These are phyloP conservation scores for Ceratobasidium sp. DNA, from an alignment of 1,284 basidiomycete genomes.

Conservation along the genomic window DNA sequence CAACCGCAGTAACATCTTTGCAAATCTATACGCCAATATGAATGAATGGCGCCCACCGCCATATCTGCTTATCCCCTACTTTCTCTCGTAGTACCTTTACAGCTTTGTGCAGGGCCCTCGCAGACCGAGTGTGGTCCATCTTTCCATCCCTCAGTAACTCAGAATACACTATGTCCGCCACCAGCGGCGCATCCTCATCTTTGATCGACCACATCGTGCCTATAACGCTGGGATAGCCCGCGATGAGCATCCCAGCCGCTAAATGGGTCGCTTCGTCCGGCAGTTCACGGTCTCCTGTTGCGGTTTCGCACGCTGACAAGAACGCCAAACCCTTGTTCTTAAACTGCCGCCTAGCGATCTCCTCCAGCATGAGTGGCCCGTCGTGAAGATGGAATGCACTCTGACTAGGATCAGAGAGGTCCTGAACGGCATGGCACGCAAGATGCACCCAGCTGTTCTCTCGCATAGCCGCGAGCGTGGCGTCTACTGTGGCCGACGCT, in stretches of 20 bases:
- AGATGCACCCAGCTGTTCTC: slow-evolving; percentile 11
- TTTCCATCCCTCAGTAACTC: background rate
- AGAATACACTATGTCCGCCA: slow-evolving; percentile 8
- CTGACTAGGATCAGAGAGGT: background rate
- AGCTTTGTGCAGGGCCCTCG: background rate
- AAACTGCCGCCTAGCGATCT: no score
- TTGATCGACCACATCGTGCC: slow-evolving; percentile 23
- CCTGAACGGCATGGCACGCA: slow-evolving; percentile 8
- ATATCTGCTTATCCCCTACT: no score
- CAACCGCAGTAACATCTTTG: no score
- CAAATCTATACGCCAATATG: no score
- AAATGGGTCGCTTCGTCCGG: slow-evolving; percentile 4
- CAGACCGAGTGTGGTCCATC: background rate
- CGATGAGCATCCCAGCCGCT: slow-evolving; percentile 1
- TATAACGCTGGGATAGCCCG: background rate
- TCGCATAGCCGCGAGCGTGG: background rate
- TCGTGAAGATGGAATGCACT: slow-evolving; percentile 2
- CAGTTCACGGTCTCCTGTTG: background rate
- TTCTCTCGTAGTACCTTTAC: no score
- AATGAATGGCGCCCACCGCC: no score
- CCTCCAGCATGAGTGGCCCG: background rate
- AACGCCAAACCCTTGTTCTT: no score
- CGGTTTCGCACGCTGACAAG: no score
- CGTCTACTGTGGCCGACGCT: background rate
- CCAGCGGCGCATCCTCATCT: slow-evolving; percentile 12